Evolutionary conservation across 2,329 filamentous ascomycete species (phyloP).

Genomic region (Colletotrichum orchidophilum): DNA sequence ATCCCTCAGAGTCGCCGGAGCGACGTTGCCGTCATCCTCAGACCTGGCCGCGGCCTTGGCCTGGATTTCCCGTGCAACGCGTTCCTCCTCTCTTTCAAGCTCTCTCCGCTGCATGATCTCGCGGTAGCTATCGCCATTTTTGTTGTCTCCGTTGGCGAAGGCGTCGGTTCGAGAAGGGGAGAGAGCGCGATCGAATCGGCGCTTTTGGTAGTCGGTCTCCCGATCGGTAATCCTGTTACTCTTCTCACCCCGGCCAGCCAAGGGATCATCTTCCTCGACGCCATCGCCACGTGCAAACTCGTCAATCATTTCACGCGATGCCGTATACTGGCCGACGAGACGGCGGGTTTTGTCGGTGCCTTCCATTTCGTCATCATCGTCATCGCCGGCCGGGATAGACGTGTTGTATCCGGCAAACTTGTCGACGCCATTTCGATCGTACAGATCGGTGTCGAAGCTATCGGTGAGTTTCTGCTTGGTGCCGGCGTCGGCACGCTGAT

Average conservation of each 20-base stretch:
- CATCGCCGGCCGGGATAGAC: slow-evolving; percentile 83
- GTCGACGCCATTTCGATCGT: slow-evolving; percentile 80
- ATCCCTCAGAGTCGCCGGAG: slow-evolving; percentile 79
- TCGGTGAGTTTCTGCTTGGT: slow-evolving; percentile 94
- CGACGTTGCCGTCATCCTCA: slow-evolving; percentile 64
- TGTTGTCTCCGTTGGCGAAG: slow-evolving; percentile 77
- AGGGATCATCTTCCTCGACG: slow-evolving; percentile 90
- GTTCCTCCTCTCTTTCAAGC: slow-evolving; percentile 91
- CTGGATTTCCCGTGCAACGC: slow-evolving; percentile 81
- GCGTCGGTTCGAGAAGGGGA: slow-evolving; percentile 88
- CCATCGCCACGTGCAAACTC: slow-evolving; percentile 88
- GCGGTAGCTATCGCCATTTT: slow-evolving; percentile 83
- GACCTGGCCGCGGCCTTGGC: slow-evolving; percentile 72
- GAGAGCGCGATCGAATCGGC: slow-evolving; percentile 86
- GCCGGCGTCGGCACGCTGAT: slow-evolving; percentile 83
- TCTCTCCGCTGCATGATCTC: slow-evolving; percentile 93
- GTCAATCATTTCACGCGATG: slow-evolving; percentile 89
- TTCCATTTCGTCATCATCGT: slow-evolving; percentile 81
- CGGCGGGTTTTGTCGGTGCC: slow-evolving; percentile 78
- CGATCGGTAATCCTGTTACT: slow-evolving; percentile 90
- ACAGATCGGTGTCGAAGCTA: slow-evolving; percentile 86
- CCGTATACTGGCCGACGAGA: slow-evolving; percentile 95
- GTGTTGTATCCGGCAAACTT: slow-evolving; percentile 91
- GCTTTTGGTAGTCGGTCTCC: slow-evolving; percentile 98
- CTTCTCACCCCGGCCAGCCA: slow-evolving; percentile 84